Evolutionary conservation across 2,329 filamentous ascomycete species (phyloP).

Genomic region (Colletotrichum viniferum): DNA sequence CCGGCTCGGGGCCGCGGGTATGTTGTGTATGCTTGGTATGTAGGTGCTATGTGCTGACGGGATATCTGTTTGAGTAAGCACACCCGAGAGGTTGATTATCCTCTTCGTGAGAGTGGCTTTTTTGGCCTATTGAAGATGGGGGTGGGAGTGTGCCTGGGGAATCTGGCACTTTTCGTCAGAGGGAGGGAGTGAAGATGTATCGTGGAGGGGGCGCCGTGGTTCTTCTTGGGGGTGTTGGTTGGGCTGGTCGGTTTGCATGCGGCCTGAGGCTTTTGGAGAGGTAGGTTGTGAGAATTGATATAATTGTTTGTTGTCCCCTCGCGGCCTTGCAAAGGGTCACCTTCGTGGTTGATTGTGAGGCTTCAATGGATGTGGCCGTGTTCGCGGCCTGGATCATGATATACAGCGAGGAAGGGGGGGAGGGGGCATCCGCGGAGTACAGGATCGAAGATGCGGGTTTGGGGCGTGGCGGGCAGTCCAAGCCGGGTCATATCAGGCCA

Average conservation of each 20-base stretch:
- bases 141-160: background rate
- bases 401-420: background rate
- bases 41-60: background rate
- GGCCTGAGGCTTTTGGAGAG: background rate
- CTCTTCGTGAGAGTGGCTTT: background rate
- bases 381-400: background rate
- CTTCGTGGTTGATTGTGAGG: background rate
- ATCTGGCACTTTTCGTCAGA: background rate
- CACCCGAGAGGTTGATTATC: background rate
- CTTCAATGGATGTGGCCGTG: background rate
- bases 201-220: background rate
- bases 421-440: background rate
- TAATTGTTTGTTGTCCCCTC: background rate
- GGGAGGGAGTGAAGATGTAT: background rate
- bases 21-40: background rate
- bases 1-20: background rate
- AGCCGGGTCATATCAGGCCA: background rate
- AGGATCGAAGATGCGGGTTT: conserved; percentile 12
- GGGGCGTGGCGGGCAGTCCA: background rate
- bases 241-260: background rate
- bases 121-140: background rate
- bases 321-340: background rate
- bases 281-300: background rate
- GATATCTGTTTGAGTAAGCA: background rate
- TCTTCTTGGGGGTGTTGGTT: background rate